Evolutionary conservation across 495 filamentous ascomycete species (phyloP).

Genomic region (Trichoderma gamsii): DNA sequence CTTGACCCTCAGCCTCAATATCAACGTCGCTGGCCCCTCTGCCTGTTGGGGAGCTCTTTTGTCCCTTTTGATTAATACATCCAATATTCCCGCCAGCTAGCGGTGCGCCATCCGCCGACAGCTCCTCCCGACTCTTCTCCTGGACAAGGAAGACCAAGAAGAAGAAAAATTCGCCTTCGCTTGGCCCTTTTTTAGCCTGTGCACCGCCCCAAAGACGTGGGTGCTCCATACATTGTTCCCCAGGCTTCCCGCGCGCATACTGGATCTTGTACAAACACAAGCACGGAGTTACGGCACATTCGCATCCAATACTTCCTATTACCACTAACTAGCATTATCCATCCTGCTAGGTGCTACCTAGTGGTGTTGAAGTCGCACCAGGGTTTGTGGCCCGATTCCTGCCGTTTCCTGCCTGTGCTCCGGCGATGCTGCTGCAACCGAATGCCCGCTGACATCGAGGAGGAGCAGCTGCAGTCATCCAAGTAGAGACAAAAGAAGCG

Average conservation of each 20-base stretch:
- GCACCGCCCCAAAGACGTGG: neutral
- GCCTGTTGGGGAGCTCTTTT: neutral
- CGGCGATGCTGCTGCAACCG: neutral
- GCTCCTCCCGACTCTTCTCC: neutral
- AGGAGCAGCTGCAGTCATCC: neutral
- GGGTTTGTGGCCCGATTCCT: neutral
- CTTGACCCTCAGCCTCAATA: neutral
- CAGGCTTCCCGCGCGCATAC: neutral
- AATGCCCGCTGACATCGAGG: neutral
- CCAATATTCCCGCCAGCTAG: neutral
- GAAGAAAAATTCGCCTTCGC: neutral
- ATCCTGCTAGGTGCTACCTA: no score
- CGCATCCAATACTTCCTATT: conserved; percentile 23
- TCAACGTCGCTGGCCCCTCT: neutral
- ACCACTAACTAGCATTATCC: no score
- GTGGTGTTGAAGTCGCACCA: neutral
- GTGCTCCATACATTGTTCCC: conserved; percentile 8
- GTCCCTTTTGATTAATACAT: neutral
- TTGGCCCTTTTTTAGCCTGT: neutral
- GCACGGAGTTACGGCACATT: conserved; percentile 36
- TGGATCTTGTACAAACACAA: neutral
- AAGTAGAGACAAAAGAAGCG: neutral
- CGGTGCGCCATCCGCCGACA: neutral
- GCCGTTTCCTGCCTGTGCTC: neutral
- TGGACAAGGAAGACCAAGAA: neutral